Evolutionary conservation across 495 filamentous ascomycete species (phyloP), one percentile per base, ranked within the genome.

Genomic region (Pyrenopolyporus hunteri): DNA sequence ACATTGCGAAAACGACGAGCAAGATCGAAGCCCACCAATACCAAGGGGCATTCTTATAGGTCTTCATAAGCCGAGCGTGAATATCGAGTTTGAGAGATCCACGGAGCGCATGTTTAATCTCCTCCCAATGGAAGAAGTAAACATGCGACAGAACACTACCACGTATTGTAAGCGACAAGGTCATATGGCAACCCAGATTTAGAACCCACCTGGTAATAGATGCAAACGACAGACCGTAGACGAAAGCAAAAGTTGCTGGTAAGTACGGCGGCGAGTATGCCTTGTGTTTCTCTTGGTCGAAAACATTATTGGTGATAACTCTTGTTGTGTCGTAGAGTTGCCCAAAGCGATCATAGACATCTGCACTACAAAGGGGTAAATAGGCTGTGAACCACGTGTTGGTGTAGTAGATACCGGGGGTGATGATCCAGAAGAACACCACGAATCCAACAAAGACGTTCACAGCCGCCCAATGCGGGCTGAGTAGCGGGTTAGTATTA

Each of bases 161-260:
- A 48, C 68, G 22, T 66, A 62, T 71, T 35, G 17, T 78, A 28
- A 25, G 69, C 56, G 6, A 68, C 67, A 20, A 74, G 67, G 14
- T 62, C 66, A 40, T 50, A 8, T 66, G 61, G 1, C 19, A 50
- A 23, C 54, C 63, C 16, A 70, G 71, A 17, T 71, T 59, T 28
- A 65, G 54, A 22, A 63, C 56, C n/a, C 67, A 76, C 39, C 78
- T 78, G 6, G 79, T 73, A 47, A 76, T 70, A 3, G 64, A 70
- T 0, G 69, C 69, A 44, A 72, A 72, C 5, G 63, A 68, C 1
- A 72, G 39, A 10, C 63, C 60, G 25, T 72, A 72, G 9, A 70
- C 67, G 23, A 71, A 66, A 6, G 66, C 68, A 33, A 63, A 69
- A 3, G 63, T 67, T 14, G 67, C 67, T 2, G 66, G 66, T 13